Percentiles rank a stretch among this genome's conserved stretches.
These are phyloP conservation scores for Cyberlindnera euphorbiae DNA, from an alignment of 805 yeast species.

Conservation along the genomic window DNA sequence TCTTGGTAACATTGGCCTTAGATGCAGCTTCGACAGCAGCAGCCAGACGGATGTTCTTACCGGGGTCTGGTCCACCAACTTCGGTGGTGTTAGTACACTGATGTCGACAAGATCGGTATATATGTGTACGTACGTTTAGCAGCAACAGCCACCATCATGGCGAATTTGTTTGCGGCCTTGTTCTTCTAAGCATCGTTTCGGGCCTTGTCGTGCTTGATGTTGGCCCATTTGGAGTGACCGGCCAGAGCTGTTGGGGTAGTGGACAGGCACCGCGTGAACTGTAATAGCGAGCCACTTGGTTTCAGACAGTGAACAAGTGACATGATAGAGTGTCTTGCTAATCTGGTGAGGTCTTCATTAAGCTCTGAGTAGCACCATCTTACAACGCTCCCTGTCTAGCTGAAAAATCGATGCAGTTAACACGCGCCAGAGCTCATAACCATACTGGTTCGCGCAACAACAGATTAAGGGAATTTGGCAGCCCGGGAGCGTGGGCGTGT, in stretches of 20 bases:
- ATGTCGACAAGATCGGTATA: not conserved
- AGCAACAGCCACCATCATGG: constrained; percentile 70
- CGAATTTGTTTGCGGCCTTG: constrained; percentile 61
- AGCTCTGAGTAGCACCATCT: too few species aligned
- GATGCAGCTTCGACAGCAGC: constrained; percentile 77
- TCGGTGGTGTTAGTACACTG: constrained; percentile 2
- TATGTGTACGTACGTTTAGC: constrained; percentile 40
- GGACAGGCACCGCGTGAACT: constrained; percentile 5
- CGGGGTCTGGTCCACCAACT: constrained; percentile 64
- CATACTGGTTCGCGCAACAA: not conserved
- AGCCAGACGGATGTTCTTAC: constrained; percentile 53
- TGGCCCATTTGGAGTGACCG: constrained; percentile 96
- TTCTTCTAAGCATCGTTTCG: constrained; percentile 82
- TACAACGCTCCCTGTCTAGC: too few species aligned
- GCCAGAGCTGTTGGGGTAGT: constrained; percentile 17
- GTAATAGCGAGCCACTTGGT: too few species aligned
- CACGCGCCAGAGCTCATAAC: too few species aligned
- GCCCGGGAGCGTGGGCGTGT: too few species aligned
- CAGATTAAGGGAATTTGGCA: not conserved
- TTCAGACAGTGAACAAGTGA: too few species aligned
- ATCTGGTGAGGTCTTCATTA: too few species aligned
- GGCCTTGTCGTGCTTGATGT: constrained; percentile 90
- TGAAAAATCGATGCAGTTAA: too few species aligned
- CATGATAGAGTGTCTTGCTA: too few species aligned
- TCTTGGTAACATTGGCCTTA: constrained; percentile 72